Base-by-base conservation (phyloP, 805 yeast genomes). In the Metschnikowia bowlesiae region DNA sequence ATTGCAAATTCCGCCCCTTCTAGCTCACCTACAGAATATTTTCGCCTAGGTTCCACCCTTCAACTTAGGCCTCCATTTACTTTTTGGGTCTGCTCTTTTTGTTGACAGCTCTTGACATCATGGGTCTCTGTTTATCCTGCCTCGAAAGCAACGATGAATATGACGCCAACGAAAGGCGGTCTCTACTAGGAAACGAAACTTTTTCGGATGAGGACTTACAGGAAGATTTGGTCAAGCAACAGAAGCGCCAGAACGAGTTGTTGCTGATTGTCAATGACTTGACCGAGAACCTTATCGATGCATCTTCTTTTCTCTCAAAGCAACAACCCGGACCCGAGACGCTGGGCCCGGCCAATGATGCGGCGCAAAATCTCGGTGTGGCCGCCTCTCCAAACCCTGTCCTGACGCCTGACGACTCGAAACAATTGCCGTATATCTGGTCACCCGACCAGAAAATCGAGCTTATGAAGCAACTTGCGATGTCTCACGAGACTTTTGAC, bases 121-220 rank as follows among this genome's bases (percentile, higher is more conserved):
- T 78, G 82, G 82, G 82, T 35, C 53, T 66, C 47, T 78, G 82
- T 58, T 63, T 76, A 38, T 78, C 82, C 14, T 78, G 82, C 55
- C 64, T 78, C 14, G 56, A 65, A 38, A 62, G 65, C 5, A 51
- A 44, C 34, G 66, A 63, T 14, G 72, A 68, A 41, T 76, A 65
- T 31, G 73, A 70, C 26, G 52, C 53, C 47, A 67, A 72, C 49
- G 80, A 76, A 52, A 69, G 72, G 41, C 53, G 78, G 13, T 70
- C 76, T 18, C 53, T 69, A 8, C 58, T 70, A 29, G 57, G 63
- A 37, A 65, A 56, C 45, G 61, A 58, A 38, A 35, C 55, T n/a
- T 62, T 62, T 53, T 57, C 67, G 30, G 71, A 66, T 57, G 68
- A 71, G 55, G 61, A 60, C 36, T 49, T 56, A 54, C 79, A 69